Conservation (phyloP, 805 yeast species). For the Tanozyma kutaoensis region DNA sequence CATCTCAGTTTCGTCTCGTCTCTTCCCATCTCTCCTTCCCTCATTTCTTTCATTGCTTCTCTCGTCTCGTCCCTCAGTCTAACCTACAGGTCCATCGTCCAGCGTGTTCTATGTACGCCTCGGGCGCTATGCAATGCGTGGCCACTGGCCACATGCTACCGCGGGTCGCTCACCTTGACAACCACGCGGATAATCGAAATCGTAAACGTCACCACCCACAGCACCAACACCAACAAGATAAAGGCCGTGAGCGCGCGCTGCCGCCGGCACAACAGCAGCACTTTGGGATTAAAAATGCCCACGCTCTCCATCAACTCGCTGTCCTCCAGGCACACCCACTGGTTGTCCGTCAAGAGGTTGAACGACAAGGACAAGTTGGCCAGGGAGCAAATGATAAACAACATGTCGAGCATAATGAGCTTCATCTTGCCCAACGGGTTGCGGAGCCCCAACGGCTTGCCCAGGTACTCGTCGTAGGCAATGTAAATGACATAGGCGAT, state of each 20-base stretch:
- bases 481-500: slow-evolving; percentile 67
- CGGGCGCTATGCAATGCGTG: too few species aligned
- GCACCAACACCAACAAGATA: slow-evolving; percentile 55
- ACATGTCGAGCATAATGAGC: slow-evolving; percentile 66
- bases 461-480: slow-evolving; percentile 82
- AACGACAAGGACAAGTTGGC: slow-evolving; percentile 82
- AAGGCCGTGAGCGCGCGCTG: slow-evolving; percentile 74
- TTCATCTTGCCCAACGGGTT: slow-evolving; percentile 75
- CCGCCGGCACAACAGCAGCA: slow-evolving; percentile 52
- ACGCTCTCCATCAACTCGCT: slow-evolving; percentile 3
- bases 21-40: not conserved
- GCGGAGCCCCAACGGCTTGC: slow-evolving; percentile 85
- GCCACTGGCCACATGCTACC: too few species aligned
- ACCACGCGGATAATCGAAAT: slow-evolving; percentile 77
- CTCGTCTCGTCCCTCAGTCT: not conserved
- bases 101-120: too few species aligned
- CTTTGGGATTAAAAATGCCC: slow-evolving; percentile 15
- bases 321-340: slow-evolving; percentile 57
- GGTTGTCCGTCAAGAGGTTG: slow-evolving; percentile 63
- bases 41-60: not conserved
- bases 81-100: not conserved
- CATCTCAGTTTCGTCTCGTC: not conserved
- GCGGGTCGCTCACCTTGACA: slow-evolving; percentile 38
- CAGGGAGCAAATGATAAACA: slow-evolving; percentile 79
- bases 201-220: slow-evolving; percentile 81